Conservation (phyloP, 73 alveolate species). For the Paramecium tetraurelia region DNA sequence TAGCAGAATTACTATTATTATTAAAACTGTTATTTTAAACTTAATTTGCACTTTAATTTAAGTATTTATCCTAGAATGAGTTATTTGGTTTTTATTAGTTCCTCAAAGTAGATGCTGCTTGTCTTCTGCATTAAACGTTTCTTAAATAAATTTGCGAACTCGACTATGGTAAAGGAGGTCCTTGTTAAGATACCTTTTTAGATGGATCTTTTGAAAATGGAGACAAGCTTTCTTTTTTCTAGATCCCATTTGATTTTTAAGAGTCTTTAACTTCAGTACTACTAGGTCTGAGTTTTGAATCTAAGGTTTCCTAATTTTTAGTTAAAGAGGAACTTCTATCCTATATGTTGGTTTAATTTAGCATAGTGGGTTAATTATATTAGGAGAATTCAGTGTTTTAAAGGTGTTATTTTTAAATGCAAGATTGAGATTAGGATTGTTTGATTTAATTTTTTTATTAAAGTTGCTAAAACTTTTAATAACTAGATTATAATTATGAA, state of each 20-base stretch:
- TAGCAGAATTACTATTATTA: conserved; percentile 27
- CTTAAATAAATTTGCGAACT: conserved; percentile 23
- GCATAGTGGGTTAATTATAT: neutral
- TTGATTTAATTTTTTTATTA: neutral
- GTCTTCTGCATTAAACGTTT: conserved; percentile 42
- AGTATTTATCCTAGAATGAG: conserved; percentile 25
- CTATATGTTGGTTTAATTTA: neutral
- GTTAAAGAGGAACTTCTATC: neutral
- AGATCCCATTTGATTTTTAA: neutral
- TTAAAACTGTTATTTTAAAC: neutral
- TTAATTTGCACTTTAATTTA: conserved; percentile 46
- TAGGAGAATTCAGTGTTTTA: neutral
- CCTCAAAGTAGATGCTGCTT: conserved; percentile 44
- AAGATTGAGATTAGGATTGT: conserved; percentile 10
- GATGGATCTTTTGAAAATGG: conserved; percentile 27
- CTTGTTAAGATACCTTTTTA: neutral
- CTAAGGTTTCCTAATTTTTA: neutral
- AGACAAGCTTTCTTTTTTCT: conserved; percentile 42
- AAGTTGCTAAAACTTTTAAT: conserved; percentile 36
- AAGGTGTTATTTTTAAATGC: neutral
- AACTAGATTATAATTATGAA: conserved; percentile 16
- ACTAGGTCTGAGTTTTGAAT: neutral
- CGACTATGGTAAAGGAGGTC: conserved; percentile 39
- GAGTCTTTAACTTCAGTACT: neutral
- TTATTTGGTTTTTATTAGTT: conserved; percentile 41